Base-by-base conservation (phyloP, 345 rosid genomes). In the Limnanthes douglasii region DNA sequence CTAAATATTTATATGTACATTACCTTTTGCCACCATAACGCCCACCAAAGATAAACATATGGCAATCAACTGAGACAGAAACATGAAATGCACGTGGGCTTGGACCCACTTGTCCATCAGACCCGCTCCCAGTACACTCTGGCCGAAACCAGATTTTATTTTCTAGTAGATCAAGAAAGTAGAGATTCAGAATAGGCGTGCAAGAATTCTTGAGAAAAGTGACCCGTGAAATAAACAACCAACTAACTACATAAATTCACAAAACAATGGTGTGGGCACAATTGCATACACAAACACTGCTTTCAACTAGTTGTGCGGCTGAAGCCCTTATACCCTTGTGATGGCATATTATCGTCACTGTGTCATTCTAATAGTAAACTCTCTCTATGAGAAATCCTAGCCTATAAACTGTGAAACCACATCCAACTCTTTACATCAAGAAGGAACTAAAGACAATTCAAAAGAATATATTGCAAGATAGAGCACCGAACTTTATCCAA, bases 41-140 rank as follows among this genome's bases (percentile, higher is more conserved):
- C n/a, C 98, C 98, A 41, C 98, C 98, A 62, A 90, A 84, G 60
- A 90, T 60, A 63, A 90, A 84, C 92, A 90, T 84, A 50, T 80
- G 69, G 28, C 96, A 80, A 59, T 90, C 98, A 53, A 90, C 84
- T 31, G 84, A 59, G 53, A 80, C 72, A 32, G 96, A 82, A 64
- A 80, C 70, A 60, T 90, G 98, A 70, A 90, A 90, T 5, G 98
- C 96, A 34, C 96, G 73, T 1, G 94, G 71, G 23, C 63, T 45
- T 21, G 98, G 98, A 54, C 96, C 85, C 7, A 70, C 68, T 67
- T 74, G 73, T 53, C 82, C 98, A 48, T 80, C 70, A 31, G 86
- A 77, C 27, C 66, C 86, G 53, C 72, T 84, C 36, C 94, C 95
- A 15, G 72, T 68, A 61, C 94, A 90, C 34, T 70, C 86, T 35